Evolutionary conservation across 2,329 filamentous ascomycete species (phyloP), one percentile per base, ranked within the genome.

Genomic region (Pseudocercospora ulei): DNA sequence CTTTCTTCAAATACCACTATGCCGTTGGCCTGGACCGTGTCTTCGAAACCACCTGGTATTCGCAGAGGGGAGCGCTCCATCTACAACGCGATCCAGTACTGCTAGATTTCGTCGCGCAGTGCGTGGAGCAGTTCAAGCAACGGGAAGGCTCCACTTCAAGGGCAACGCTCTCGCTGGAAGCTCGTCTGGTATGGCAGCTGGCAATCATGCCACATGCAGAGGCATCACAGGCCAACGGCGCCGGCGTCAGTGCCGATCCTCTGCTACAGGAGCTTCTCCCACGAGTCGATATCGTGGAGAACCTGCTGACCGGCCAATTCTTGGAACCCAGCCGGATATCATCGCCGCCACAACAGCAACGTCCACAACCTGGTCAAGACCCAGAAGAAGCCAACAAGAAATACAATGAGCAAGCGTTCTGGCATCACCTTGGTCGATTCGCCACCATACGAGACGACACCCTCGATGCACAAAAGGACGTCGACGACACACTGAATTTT

Each of bases 31-130:
- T 90, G 30, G 78, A 83, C 60, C 72, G 73, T 34, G 79, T 90
- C 46, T 73, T 92, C 46, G 87, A 95, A 60, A 82, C 84, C 4
- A 72, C 70, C 17, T 96, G 87, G 87, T 95, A 84, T 63, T 74
- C 66, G 16, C 65, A 63, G 23, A 68, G 68, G 48, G 73, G 70
- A 38, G 64, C 71, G 38, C 59, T 58, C n/a, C 62, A 68, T 36
- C 61, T 81, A 2, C 62, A 75, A 41, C 62, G 61, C 22, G 70
- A 81, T 55, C 63, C 68, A 17, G 63, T 66, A 17, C 65, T 84
- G n/a, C 67, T 80, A 50, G 74, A 78, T 36, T 72, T 79, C 45
- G 75, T 87, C 56, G 71, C 72, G 4, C 71, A 73, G 9, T 78
- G 87, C 49, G 68, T 86, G 16, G 57, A 62, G 9, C 54, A 61